Evolutionary conservation across 176 grass and related monocot species (phyloP), one percentile per base, ranked within the genome.

Genomic region (Pontederia crassipes): DNA sequence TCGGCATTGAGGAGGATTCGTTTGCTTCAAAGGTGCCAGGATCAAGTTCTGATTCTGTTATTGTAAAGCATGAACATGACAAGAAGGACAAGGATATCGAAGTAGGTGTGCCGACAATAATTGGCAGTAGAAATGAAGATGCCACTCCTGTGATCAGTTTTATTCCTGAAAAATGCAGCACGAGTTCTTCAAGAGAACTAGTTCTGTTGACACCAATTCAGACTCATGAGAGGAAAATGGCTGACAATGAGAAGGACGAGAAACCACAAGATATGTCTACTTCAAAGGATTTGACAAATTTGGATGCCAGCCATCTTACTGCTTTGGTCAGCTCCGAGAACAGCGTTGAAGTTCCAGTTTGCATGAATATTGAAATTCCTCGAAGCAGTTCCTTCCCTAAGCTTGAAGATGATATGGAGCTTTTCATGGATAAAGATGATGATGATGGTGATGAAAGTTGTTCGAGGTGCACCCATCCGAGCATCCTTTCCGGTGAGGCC

Each of bases 381-480:
- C 28, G 20, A 10, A 12, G 18, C 32, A 27, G 73, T 66, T 85
- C 81, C 49, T 72, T 82, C 47, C 72, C 81, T 8, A 89, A 76
- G 71, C 67, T 17, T 12, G 62, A 67, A 68, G 76, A 73, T 64
- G 73, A 74, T 16, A 64, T 49, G 11, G 78, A 75, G 35, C 40
- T 62, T 75, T 65, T 64, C 76, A 83, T 80, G 75, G 72, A 85
- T 85, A 83, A 77, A 77, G 83, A 90, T 81, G 79, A 86, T 12
- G 20, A 24, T 1, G 20, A 24, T 24, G 20, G 20, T 49, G 91
- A 86, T 12, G 92, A 96, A 62, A 81, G 90, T 20, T 90, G 83
- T 60, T 96, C 86, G 40, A 87, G 83, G 64, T 96, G 92, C 76
- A 96, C 83, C 12, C 74, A 95, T 76, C 78, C 86, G 49, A 82